Percentiles rank a stretch among this genome's conserved stretches.
These are phyloP conservation scores for Euphorbia celastroides DNA, from an alignment of 441 rosid species.

Conservation along the genomic window DNA sequence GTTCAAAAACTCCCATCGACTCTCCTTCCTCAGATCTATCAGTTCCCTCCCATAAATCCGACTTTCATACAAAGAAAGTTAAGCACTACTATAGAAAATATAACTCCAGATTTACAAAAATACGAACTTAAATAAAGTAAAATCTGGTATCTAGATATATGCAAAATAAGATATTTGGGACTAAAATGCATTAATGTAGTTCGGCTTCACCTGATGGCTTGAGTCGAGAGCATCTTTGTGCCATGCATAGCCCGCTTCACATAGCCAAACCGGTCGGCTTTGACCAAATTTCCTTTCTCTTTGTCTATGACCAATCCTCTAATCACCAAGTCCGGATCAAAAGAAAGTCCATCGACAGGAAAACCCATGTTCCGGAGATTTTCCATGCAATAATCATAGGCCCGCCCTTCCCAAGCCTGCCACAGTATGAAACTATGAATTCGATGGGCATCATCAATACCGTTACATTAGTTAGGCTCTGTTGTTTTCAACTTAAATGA, in stretches of 20 bases:
- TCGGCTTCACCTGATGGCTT: conserved; percentile 57
- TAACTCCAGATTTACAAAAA: conserved; percentile 25
- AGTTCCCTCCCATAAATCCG: conserved; percentile 95
- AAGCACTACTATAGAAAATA: conserved; percentile 31
- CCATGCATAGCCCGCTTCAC: conserved; percentile 98
- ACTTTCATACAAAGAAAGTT: conserved; percentile 52
- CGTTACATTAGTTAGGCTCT: not conserved
- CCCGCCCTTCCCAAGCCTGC: conserved; percentile 99
- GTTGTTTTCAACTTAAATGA: too few species aligned
- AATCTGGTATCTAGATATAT: conserved; percentile 8
- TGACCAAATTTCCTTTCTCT: conserved; percentile 91
- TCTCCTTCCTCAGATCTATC: conserved; percentile 88
- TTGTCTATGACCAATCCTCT: conserved; percentile 98
- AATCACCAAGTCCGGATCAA: conserved; percentile 90
- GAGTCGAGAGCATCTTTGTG: conserved; percentile 79
- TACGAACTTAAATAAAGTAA: conserved; percentile 10
- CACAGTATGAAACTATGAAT: conserved; percentile 17
- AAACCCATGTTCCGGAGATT: conserved; percentile 78
- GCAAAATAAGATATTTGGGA: conserved; percentile 5
- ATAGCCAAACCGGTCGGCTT: conserved; percentile 95
- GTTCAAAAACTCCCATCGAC: conserved; percentile 90
- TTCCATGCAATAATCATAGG: conserved; percentile 94
- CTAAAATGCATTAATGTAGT: conserved; percentile 4
- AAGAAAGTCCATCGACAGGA: conserved; percentile 87
- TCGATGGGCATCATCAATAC: conserved; percentile 22